Conservation (phyloP, 2,329 filamentous ascomycete species). For the Aspergillus novoparasiticus region DNA sequence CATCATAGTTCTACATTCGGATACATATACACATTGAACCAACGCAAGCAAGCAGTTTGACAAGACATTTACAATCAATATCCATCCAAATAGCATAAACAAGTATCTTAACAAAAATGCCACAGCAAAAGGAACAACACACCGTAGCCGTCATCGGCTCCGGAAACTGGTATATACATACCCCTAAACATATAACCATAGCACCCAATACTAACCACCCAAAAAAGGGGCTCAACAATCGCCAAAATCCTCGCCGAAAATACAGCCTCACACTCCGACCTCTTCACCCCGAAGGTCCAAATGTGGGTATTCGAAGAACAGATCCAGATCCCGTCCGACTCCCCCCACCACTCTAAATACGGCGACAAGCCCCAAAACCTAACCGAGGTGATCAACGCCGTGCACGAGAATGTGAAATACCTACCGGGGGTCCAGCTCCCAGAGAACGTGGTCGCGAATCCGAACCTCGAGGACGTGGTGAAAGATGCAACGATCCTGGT, state of each 20-base stretch:
- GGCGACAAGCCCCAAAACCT: conserved; percentile 76
- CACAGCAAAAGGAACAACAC: conserved; percentile 12
- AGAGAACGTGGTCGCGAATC: conserved; percentile 56
- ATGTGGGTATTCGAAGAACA: conserved; percentile 60
- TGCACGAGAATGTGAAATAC: conserved; percentile 96
- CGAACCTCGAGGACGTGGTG: conserved; percentile 63
- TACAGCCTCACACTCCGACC: conserved; percentile 69
- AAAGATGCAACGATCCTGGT: conserved; percentile 80
- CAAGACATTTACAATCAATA: no score
- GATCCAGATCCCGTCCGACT: conserved; percentile 76
- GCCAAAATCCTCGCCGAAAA: conserved; percentile 94
- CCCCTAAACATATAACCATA: background rate
- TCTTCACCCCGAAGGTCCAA: conserved; percentile 72
- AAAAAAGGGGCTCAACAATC: conserved; percentile 83
- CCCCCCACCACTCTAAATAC: conserved; percentile 67
- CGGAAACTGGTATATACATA: conserved; percentile 75
- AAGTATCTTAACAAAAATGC: background rate
- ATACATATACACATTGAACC: background rate
- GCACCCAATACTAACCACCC: background rate
- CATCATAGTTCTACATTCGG: background rate
- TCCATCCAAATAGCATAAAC: background rate
- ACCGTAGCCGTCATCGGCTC: conserved; percentile 76
- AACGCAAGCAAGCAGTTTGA: no score
- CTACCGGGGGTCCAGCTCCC: conserved; percentile 81
- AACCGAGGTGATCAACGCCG: conserved; percentile 80